These are phyloP conservation scores for Sergeia podlipaevii DNA, from an alignment of 208 protist species.

Conservation along the genomic window DNA sequence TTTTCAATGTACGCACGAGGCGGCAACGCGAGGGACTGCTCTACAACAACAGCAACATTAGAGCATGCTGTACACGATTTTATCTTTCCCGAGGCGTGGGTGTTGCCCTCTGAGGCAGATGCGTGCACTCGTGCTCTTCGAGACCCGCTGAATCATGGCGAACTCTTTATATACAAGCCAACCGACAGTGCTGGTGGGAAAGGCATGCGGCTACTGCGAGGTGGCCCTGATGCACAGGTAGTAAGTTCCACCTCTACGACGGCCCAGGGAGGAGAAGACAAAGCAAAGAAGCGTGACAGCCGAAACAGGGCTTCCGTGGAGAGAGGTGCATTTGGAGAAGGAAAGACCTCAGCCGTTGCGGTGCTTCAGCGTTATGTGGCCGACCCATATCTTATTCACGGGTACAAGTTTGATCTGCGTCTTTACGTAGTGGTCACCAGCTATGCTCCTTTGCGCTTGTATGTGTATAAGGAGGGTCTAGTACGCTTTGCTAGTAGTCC, in stretches of 20 bases:
- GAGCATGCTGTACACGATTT: slow-evolving; percentile 13
- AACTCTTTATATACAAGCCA: slow-evolving; percentile 82
- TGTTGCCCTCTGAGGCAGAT: slow-evolving; percentile 42
- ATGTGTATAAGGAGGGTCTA: slow-evolving; percentile 85
- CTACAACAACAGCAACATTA: slow-evolving; percentile 2
- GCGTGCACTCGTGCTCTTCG: slow-evolving; percentile 23
- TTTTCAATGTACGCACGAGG: slow-evolving; percentile 2
- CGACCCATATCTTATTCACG: slow-evolving; percentile 75
- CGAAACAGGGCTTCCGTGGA: not conserved
- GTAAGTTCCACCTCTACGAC: slow-evolving; percentile 1
- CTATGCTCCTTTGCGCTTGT: slow-evolving; percentile 74
- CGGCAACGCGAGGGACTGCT: not conserved
- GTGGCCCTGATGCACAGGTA: not conserved
- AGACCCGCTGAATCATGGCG: slow-evolving; percentile 8
- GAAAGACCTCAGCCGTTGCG: not conserved
- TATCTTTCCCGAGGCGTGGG: slow-evolving; percentile 49
- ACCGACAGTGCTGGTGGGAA: slow-evolving; percentile 55
- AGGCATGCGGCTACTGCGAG: slow-evolving; percentile 56
- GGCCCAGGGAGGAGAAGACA: not conserved
- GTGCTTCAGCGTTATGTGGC: slow-evolving; percentile 78
- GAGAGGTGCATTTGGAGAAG: not conserved
- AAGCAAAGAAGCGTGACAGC: slow-evolving; percentile 3
- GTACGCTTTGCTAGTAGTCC: slow-evolving; percentile 81
- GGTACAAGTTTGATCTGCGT: slow-evolving; percentile 92
- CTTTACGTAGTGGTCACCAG: slow-evolving; percentile 91